Percentiles rank a stretch among this genome's conserved stretches.
Conservation (phyloP, 352 stramenopile genomes). For the Phytopythium litorale region DNA sequence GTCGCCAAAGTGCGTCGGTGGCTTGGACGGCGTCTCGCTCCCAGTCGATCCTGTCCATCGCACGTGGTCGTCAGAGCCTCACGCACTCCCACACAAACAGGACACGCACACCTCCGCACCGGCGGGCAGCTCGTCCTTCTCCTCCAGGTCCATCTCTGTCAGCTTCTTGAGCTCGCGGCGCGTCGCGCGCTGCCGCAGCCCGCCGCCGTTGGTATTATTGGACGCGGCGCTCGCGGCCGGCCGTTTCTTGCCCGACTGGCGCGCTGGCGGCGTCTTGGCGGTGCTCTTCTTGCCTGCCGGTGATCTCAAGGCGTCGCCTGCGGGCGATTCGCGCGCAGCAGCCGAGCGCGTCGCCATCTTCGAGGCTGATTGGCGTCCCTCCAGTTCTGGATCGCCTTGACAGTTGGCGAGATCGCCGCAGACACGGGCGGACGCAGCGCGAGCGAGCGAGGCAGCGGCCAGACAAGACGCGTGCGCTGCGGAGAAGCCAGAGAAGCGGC, state of each 20-base stretch:
- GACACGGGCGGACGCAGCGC: neutral
- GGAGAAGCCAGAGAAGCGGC: neutral
- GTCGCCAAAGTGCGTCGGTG: neutral
- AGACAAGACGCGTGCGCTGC: neutral
- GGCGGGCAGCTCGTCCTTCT: conserved; percentile 49
- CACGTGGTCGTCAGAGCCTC: neutral
- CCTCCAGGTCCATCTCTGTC: conserved; percentile 69
- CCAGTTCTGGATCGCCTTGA: neutral
- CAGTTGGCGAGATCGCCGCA: neutral
- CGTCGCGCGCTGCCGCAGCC: conserved; percentile 50
- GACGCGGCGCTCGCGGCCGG: conserved; percentile 7
- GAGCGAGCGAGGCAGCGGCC: neutral
- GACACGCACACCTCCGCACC: conserved; percentile 15
- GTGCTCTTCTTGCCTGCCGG: conserved; percentile 28
- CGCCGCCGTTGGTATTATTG: conserved; percentile 10
- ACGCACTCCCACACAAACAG: neutral
- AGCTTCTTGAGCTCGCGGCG: conserved; percentile 78
- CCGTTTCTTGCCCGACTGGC: conserved; percentile 41
- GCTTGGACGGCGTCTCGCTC: conserved; percentile 14
- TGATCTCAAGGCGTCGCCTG: conserved; percentile 25
- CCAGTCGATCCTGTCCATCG: neutral
- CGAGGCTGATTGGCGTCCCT: no score
- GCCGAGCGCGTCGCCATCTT: conserved; percentile 20
- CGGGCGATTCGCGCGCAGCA: conserved; percentile 22
- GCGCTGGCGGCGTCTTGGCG: conserved; percentile 39